These are phyloP conservation scores for Plenodomus tracheiphilus DNA, from an alignment of 2,329 filamentous ascomycete species.

Conservation along the genomic window DNA sequence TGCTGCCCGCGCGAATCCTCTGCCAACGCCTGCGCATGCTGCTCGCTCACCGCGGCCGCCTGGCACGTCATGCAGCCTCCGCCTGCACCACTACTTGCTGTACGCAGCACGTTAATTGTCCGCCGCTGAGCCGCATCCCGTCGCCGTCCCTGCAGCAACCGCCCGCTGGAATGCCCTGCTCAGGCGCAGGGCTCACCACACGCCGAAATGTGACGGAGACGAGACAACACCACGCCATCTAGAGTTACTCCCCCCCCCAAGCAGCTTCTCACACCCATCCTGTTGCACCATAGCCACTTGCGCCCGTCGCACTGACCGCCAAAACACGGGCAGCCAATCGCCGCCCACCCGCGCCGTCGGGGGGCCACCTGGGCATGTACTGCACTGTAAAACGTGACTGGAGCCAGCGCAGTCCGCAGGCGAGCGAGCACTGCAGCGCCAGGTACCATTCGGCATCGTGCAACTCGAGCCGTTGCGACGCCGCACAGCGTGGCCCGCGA, in stretches of 20 bases:
- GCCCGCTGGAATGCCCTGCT: conserved; percentile 2
- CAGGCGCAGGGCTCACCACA: too few species aligned
- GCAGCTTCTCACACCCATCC: conserved; percentile 18
- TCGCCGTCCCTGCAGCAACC: conserved; percentile 6
- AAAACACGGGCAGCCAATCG: conserved; percentile 29
- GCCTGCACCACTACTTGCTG: neutral
- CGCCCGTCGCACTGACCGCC: conserved; percentile 18
- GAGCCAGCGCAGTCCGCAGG: conserved; percentile 10
- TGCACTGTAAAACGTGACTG: conserved; percentile 17
- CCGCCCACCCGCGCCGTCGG: conserved; percentile 13
- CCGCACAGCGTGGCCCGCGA: neutral
- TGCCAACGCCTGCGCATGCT: neutral
- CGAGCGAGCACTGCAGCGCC: too few species aligned
- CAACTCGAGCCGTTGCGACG: neutral
- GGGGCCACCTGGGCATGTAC: conserved; percentile 3
- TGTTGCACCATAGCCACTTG: conserved; percentile 21
- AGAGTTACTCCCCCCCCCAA: neutral
- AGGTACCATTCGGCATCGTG: neutral
- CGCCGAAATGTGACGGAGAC: too few species aligned
- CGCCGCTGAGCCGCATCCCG: too few species aligned
- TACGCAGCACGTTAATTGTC: too few species aligned
- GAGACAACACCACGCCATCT: conserved; percentile 1
- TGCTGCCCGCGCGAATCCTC: too few species aligned
- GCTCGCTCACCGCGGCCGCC: too few species aligned
- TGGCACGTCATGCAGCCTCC: neutral